Base-by-base conservation (phyloP, 2,329 filamentous ascomycete species). In the Fusarium cyanostomum region DNA sequence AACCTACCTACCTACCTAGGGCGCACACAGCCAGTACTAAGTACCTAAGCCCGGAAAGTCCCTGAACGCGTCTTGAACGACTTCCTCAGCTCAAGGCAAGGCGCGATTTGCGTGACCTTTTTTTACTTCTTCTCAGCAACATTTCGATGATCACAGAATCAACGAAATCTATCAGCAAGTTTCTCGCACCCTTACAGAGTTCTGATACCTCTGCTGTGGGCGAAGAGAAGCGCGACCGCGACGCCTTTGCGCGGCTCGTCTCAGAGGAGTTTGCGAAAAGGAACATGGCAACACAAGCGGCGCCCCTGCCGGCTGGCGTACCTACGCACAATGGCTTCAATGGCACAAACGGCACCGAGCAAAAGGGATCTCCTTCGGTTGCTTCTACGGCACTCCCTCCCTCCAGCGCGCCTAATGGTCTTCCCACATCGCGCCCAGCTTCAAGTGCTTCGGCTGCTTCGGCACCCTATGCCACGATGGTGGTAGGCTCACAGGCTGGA, bases 271-370 rank as follows among this genome's bases (percentile, higher is more conserved):
- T 50, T 28, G 34, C 16, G 3, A 38, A 45, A 5, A 31, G 31
- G 10, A 52, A 24, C 11, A 69, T 69, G 59, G 46, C 50, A 6
- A 38, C 50, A 13, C 62, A 59, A 15, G 39, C 63, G 27, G 34
- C 41, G 16, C 27, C 49, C 18, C 24, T 53, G 24, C 42, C 38
- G 27, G 30, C 39, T 18, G 42, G 31, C 31, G 35, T 43, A 21
- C 54, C 49, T 34, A 15, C 41, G 34, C 51, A 45, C 13, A 57
- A 57, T 41, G 51, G 46, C 8, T 24, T 53, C 37, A 62, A 56
- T 27, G 44, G 56, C 31, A 41, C 49, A 60, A 62, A 50, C 35
- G 51, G 27, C 35, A 13, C 31, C 8, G 50, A 18, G 16, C 51
- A 46, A 33, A 26, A 13, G n/a, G 31, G 38, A 21, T 38, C 53